These are phyloP conservation scores for Boletellus emodensis DNA, from an alignment of 768 basidiomycete species.

Conservation along the genomic window DNA sequence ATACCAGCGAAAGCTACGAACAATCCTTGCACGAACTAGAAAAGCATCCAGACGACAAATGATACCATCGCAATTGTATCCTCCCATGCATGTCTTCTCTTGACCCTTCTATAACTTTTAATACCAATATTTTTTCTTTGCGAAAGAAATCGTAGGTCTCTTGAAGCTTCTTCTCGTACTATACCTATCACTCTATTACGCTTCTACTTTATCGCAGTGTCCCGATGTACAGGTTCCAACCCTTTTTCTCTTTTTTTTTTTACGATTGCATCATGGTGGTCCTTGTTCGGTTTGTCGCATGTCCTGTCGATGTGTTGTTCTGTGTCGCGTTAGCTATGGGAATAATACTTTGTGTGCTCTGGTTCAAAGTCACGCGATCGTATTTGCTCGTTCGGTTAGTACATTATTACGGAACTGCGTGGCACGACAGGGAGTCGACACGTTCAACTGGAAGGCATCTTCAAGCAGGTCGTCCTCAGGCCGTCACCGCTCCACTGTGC, in stretches of 20 bases:
- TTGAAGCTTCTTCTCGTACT: neutral
- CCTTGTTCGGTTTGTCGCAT: constrained; percentile 13
- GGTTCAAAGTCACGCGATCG: neutral
- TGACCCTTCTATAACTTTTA: constrained; percentile 4
- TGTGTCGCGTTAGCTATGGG: constrained; percentile 25
- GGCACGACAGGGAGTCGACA: too few relatives aligned
- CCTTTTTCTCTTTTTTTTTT: neutral
- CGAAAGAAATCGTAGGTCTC: neutral
- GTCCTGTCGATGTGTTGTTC: constrained; percentile 21
- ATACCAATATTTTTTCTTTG: neutral
- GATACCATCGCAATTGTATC: constrained; percentile 28
- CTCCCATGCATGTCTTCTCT: constrained; percentile 16
- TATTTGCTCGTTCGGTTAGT: neutral
- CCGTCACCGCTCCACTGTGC: constrained; percentile 88
- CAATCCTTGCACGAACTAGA: constrained; percentile 25
- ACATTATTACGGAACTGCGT: neutral
- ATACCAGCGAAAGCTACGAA: constrained; percentile 13
- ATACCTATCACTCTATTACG: constrained; percentile 13
- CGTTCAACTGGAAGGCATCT: constrained; percentile 61
- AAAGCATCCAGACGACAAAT: constrained; percentile 23
- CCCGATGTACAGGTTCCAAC: neutral
- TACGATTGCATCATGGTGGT: constrained; percentile 3
- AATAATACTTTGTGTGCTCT: constrained; percentile 11
- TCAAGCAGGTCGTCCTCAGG: constrained; percentile 68
- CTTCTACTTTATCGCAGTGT: constrained; percentile 9